Evolutionary conservation across 495 filamentous ascomycete genomes (phyloP).

Genomic region (Trichocladium uniseriatum): DNA sequence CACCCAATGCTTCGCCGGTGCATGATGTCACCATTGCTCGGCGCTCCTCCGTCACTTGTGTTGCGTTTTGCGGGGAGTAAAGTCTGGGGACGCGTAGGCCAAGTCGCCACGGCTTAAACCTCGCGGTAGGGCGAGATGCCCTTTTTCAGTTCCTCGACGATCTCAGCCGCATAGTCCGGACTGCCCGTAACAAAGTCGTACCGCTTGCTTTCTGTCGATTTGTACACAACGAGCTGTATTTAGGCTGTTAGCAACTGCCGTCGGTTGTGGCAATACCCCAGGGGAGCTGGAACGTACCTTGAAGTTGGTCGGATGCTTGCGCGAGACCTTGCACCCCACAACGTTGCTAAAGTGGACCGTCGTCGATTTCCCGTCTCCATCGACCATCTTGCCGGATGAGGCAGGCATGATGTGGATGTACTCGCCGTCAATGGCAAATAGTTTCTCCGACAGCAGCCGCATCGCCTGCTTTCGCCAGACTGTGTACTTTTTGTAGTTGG

Average conservation of each 20-base stretch:
- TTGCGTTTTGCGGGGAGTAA: too few species aligned
- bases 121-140: slow-evolving; percentile 49
- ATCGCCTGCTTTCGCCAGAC: slow-evolving; percentile 92
- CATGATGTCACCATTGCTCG: slow-evolving; percentile 1
- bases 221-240: slow-evolving; percentile 59
- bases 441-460: slow-evolving; percentile 76
- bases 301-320: slow-evolving; percentile 86
- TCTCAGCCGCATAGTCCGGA: slow-evolving; percentile 70
- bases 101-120: slow-evolving; percentile 4
- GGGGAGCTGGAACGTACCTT: slow-evolving; percentile 42
- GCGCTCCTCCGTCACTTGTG: too few species aligned
- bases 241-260: slow-evolving; percentile 5
- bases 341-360: slow-evolving; percentile 89
- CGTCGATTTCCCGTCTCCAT: slow-evolving; percentile 68
- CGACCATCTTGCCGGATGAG: slow-evolving; percentile 46
- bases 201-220: slow-evolving; percentile 78
- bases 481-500: slow-evolving; percentile 74
- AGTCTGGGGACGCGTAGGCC: too few species aligned
- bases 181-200: slow-evolving; percentile 93
- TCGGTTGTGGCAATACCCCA: neutral
- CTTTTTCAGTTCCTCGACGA: slow-evolving; percentile 80
- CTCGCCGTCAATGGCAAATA: slow-evolving; percentile 86
- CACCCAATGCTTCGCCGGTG: neutral
- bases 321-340: slow-evolving; percentile 84
- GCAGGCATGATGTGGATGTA: slow-evolving; percentile 90